Evolutionary conservation across 2,329 filamentous ascomycete species (phyloP).

Genomic region (Sporothrix inflata): DNA sequence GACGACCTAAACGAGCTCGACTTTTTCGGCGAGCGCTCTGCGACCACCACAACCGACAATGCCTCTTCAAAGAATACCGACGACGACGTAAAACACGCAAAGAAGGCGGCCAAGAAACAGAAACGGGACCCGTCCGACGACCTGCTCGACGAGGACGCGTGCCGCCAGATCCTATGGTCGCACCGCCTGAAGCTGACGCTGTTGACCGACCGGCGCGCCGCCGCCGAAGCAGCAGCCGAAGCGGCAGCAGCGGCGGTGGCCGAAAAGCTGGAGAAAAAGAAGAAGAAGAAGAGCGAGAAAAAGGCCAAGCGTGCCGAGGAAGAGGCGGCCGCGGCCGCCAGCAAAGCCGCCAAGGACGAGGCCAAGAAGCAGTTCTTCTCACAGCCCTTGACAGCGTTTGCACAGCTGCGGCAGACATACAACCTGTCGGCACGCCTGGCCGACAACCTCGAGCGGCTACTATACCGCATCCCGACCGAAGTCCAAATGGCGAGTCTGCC

Average conservation of each 20-base stretch:
- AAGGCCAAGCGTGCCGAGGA: slow-evolving; percentile 49
- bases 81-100: slow-evolving; percentile 44
- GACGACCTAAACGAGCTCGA: slow-evolving; percentile 54
- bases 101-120: slow-evolving; percentile 32
- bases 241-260: slow-evolving; percentile 13
- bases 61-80: slow-evolving; percentile 33
- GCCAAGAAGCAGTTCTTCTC: slow-evolving; percentile 69
- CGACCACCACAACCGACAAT: slow-evolving; percentile 32
- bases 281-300: slow-evolving; percentile 54
- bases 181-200: slow-evolving; percentile 86
- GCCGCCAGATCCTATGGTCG: slow-evolving; percentile 72
- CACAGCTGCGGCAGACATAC: slow-evolving; percentile 70
- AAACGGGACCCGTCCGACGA: slow-evolving; percentile 35
- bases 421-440: slow-evolving; percentile 73
- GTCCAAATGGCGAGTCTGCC: slow-evolving; percentile 89
- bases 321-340: slow-evolving; percentile 47
- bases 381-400: slow-evolving; percentile 77
- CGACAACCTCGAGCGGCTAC: slow-evolving; percentile 80
- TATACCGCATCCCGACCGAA: slow-evolving; percentile 86
- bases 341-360: slow-evolving; percentile 51
- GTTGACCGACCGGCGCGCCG: slow-evolving; percentile 59
- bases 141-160: slow-evolving; percentile 68
- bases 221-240: slow-evolving; percentile 34
- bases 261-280: slow-evolving; percentile 21
- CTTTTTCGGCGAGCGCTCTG: slow-evolving; percentile 60